Base-by-base conservation (phyloP, 495 filamentous ascomycete species). In the Penicillium paradoxum region DNA sequence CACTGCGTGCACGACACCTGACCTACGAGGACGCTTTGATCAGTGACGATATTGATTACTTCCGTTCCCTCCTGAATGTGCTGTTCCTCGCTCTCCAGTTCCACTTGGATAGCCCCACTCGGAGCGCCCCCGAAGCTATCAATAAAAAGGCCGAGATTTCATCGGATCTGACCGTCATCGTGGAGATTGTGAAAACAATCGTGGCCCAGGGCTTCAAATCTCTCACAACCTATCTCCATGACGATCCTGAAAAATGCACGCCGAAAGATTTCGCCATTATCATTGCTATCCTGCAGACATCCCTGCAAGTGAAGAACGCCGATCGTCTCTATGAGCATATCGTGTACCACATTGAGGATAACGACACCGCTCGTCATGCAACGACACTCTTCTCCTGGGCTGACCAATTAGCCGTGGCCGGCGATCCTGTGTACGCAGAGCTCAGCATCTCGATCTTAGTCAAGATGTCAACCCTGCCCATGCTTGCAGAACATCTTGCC, bases 391-490 rank as follows among this genome's bases (percentile, higher is more conserved):
- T 95, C 68, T 95, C 89, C 6, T 99, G 95, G 95, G 83, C 93
- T 14, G 89, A 97, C 67, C 83, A 84, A 55, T 78, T 81, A 13
- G 72, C 79, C 4, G 75, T 82, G 33, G 80, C 83, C 45, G 83
- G 85, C 25, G 92, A 98, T 57, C 95, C 93, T n/a, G 74, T 99
- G 39, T 97, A 96, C 71, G 95, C 90, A 55, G 90, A 97, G 59
- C 74, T 96, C 15, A 86, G 87, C 59, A 78, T 96, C 8, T 79
- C 88, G 15, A 92, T 96, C 67, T 83, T 99, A 15, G 82, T 96
- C 45, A 89, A 92, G 58, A 76, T 99, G 27, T 96, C 91, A 1
- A 82, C 78, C 33, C 74, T 97, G 4, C 87, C 87, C n/a, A 59
- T 79, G 17, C 76, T 97, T 19, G 93, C 93, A 7, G 91, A 98